phyloP scores from a whole-genome alignment of 768 basidiomycete genomes.

The Kwoniella bestiolae region DNA sequence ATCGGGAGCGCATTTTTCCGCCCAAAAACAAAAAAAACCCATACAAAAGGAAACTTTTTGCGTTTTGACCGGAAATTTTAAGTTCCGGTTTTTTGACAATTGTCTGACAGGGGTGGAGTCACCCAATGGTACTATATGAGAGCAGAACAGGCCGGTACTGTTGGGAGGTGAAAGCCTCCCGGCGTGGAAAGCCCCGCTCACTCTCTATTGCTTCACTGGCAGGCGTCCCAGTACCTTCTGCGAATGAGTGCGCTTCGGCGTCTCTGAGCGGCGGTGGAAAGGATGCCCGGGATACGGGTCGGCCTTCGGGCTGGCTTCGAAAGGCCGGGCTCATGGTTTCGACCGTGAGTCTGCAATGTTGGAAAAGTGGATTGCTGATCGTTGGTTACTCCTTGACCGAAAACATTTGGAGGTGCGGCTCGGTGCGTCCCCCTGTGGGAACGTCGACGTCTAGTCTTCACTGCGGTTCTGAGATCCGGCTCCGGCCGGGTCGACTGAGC shows the following conservation, averaged over 20 bases:
- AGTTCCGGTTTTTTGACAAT: constrained; percentile 20
- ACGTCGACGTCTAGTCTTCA: constrained; percentile 56
- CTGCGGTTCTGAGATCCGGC: constrained; percentile 54
- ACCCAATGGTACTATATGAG: constrained; percentile 24
- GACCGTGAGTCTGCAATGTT: constrained; percentile 27
- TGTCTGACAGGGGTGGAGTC: constrained; percentile 13
- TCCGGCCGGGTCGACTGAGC: constrained; percentile 54
- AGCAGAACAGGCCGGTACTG: not conserved
- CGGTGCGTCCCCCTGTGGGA: constrained; percentile 33
- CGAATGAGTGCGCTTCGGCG: constrained; percentile 14
- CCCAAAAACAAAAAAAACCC: constrained; percentile 23
- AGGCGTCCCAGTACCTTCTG: constrained; percentile 6
- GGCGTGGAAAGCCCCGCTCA: no score
- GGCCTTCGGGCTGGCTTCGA: not conserved
- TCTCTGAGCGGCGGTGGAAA: constrained; percentile 9
- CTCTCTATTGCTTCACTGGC: constrained; percentile 16
- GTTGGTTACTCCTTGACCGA: constrained; percentile 57
- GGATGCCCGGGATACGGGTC: not conserved
- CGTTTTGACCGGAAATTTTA: constrained; percentile 26
- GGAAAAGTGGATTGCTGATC: constrained; percentile 58
- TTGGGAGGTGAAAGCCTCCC: not conserved
- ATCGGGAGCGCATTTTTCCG: constrained; percentile 6
- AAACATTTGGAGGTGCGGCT: constrained; percentile 58
- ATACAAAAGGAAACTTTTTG: constrained; percentile 22
- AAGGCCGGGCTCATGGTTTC: constrained; percentile 12